Conservation (phyloP, 805 yeast species). For the Pichia gijzeniarum region DNA sequence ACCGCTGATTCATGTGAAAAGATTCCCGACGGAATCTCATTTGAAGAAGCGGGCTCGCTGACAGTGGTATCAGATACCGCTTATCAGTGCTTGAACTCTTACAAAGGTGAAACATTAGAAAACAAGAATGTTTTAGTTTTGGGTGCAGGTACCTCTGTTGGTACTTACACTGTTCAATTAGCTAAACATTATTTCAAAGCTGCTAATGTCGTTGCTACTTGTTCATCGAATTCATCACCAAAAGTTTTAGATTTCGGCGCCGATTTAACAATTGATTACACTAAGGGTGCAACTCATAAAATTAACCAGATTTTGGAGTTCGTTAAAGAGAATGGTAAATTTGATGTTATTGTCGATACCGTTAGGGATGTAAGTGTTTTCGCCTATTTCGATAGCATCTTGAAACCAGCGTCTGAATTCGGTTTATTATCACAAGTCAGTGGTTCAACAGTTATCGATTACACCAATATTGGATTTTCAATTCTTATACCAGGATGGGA, state of each 20-base stretch:
- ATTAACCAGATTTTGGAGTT: slow-evolving; percentile 32
- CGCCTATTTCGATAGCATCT: slow-evolving; percentile 29
- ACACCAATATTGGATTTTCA: slow-evolving; percentile 20
- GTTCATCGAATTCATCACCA: slow-evolving; percentile 34
- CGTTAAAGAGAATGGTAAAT: slow-evolving; percentile 37
- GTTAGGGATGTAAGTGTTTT: slow-evolving; percentile 50
- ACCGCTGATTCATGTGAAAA: slow-evolving; percentile 22
- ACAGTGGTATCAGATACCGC: slow-evolving; percentile 67
- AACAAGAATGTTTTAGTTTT: slow-evolving; percentile 49
- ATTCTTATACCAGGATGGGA: slow-evolving; percentile 23
- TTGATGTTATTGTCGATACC: slow-evolving; percentile 60
- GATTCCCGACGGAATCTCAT: slow-evolving; percentile 41
- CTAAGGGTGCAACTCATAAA: slow-evolving; percentile 32
- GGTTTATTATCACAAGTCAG: slow-evolving; percentile 46
- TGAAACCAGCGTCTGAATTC: slow-evolving; percentile 42
- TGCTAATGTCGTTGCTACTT: slow-evolving; percentile 45
- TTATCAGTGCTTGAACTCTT: slow-evolving; percentile 18
- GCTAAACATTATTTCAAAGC: slow-evolving; percentile 44
- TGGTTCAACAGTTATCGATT: slow-evolving; percentile 47
- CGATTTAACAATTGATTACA: slow-evolving; percentile 51
- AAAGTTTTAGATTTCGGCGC: slow-evolving; percentile 41
- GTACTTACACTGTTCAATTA: slow-evolving; percentile 48
- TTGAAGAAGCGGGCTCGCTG: slow-evolving; percentile 57
- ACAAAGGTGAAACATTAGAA: slow-evolving; percentile 15
- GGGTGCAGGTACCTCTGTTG: slow-evolving; percentile 74